Base-by-base conservation (phyloP, 352 stramenopile species). In the Peronospora destructor region DNA sequence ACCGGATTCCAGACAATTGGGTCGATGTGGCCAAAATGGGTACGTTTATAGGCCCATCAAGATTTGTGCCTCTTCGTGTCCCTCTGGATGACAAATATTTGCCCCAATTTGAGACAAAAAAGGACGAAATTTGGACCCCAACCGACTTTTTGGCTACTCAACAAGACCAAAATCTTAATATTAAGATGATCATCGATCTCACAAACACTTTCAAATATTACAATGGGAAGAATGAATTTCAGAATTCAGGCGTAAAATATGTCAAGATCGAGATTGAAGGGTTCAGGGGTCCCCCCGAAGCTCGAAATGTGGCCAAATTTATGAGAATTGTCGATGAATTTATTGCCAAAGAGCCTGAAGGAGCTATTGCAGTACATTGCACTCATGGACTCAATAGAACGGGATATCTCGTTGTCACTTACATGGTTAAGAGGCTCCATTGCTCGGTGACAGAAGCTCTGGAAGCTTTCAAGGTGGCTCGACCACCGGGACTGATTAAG, bases 181-280 rank as follows among this genome's bases (percentile, higher is more conserved):
- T 90, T 14, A 71, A 82, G 14, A 67, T 90, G 47, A 54, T 92
- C 29, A 77, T 92, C 21, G 81, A 92, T 42, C 65, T 92, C 29
- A 92, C 81, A 12, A 92, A 92, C 47, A 92, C 81, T 13, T 76
- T 70, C 54, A 88, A 89, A 52, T 92, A 92, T 56, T 92, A 92
- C 64, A 57, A 86, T 41, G 81, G 81, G 9, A 56, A 53, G 1
- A 32, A 47, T 2, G 76, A 71, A 44, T 85, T 92, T 36, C 43
- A 61, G 6, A 49, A 68, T 23, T 68, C 66, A 3, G 47, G 36
- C 2, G 59, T 90, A 25, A 47, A 82, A 49, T 92, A 92, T 51
- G 68, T 81, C 17, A 92, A 92, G 48, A 66, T 87, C n/a, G 59
- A 53, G 29, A 87, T 92, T 34, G 78, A 90, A 48, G 81, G 81